Base-by-base conservation (phyloP, 108 stramenopile species). In the Conticribra weissflogii region DNA sequence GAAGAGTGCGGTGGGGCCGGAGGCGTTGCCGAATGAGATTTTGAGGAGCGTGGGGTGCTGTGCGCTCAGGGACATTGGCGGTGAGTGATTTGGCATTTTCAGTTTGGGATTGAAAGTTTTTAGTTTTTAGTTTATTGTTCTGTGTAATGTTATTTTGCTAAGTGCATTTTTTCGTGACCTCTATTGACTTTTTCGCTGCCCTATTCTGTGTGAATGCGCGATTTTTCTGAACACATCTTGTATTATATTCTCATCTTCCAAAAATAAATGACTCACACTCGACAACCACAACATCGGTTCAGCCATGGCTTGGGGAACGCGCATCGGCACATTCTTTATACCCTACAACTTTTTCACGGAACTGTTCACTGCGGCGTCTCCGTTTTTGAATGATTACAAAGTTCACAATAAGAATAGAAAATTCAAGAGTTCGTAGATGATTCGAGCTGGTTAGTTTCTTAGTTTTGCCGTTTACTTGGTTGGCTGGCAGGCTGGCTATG, bases 281-380 rank as follows among this genome's bases (percentile, higher is more conserved):
- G 4, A 34, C n/a, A 24, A 29, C 8, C 9, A 18, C 16, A 34
- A 29, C 33, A 32, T 16, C 55, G 17, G 33, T 36, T 53, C 32
- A 80, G 83, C 65, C 24, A 84, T 89, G 88, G 91, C 90, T 15
- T 65, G 86, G 67, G 85, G 87, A 44, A 94, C 94, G 31, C 87
- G 96, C 14, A 86, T 97, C 63, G 89, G 95, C 54, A 95, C 96
- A 12, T 93, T 94, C 65, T 88, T 96, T 54, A 63, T 97, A 22
- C 94, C 95, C 8, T 95, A 89, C 81, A 96, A 96, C 80, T 91
- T 96, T 69, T 93, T 98, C 66, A 92, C 96, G 15, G 89, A 85
- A 36, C n/a, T 94, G 3, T 94, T 97, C 75, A 86, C 94, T 25
- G 63, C 75, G 18, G 88, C 88, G 25, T 95, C 96, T 19, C 94